Evolutionary conservation across 192 early-diverging fungal species (phyloP), one percentile per base, ranked within the genome.

Genomic region (Coemansia sp.): DNA sequence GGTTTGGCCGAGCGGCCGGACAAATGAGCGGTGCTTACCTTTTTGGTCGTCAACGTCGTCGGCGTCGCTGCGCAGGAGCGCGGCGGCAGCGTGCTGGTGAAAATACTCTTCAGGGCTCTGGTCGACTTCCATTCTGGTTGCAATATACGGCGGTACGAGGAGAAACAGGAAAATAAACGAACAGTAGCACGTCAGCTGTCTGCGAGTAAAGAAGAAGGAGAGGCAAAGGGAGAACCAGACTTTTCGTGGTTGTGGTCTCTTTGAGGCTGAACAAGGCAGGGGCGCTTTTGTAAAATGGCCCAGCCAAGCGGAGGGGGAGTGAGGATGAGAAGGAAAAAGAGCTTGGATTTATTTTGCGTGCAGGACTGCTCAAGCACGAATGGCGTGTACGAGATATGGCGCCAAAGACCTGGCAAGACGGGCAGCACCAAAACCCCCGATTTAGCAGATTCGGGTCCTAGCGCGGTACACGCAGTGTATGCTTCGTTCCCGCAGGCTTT

Each of bases 51-150:
- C 78, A 17, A 41, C 43, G 56, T 73, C 75, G 10, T 74, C 78
- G n/a, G 41, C 54, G 60, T 64, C 63, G 60, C 56, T 71, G 24
- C 64, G 78, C 55, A 75, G 52, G 11, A 75, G 62, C 39, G 68
- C 69, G 15, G 67, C 64, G 19, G 70, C 77, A 21, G 78, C 72
- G 50, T 75, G 56, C 45, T 72, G 78, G 63, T 69, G 69, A 25
- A 80, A 80, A 66, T 80, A 80, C 37, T 80, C 78, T 58, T 80
- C 78, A 23, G 71, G 78, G 25, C 69, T 80, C 66, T 65, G 58
- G 67, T 68, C 66, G 32, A 79, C 63, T 32, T 74, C 72, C 72
- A 74, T 15, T 23, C 15, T 23, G 53, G 0, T 4, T 7, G 15
- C 1, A 23, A 35, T 25, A 54, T 17, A 25, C 25, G 11, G 19